Evolutionary conservation across 1,139 yeast species (phyloP).

Genomic region (Geotrichum carabidarum): DNA sequence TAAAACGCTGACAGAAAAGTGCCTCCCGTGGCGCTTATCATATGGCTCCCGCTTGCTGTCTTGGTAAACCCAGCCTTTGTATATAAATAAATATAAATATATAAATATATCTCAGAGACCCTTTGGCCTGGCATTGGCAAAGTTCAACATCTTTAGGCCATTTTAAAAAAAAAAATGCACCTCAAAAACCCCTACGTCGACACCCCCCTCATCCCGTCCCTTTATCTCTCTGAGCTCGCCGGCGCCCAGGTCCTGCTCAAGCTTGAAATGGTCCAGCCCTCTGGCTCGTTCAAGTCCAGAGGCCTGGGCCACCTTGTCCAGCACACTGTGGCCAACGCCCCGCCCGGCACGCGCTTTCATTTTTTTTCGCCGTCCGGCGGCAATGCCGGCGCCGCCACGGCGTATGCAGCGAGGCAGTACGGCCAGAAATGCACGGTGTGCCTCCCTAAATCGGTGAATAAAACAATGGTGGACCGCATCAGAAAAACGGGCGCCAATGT

Average conservation of each 20-base stretch:
- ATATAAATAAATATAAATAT: no score
- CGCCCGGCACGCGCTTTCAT: conserved; percentile 37
- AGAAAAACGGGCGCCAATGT: conserved; percentile 52
- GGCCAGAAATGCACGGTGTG: conserved; percentile 56
- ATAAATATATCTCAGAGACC: no score
- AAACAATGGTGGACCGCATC: conserved; percentile 43
- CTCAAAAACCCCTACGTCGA: conserved; percentile 29
- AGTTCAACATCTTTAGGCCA: no score
- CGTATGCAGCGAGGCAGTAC: conserved; percentile 48
- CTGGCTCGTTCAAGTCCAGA: conserved; percentile 63
- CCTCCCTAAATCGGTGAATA: conserved; percentile 49
- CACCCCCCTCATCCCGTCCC: conserved; percentile 35
- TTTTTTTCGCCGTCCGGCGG: conserved; percentile 74
- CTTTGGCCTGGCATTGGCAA: no score
- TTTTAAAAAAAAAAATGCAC: neutral
- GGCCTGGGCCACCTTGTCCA: conserved; percentile 38
- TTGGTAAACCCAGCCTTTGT: no score
- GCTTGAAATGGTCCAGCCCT: conserved; percentile 61
- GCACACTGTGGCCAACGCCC: conserved; percentile 25
- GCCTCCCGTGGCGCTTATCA: no score
- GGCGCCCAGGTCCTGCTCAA: conserved; percentile 48
- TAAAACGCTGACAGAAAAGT: no score
- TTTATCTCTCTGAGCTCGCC: conserved; percentile 31
- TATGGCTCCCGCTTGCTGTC: no score
- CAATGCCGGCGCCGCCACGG: conserved; percentile 74